phyloP scores from a whole-genome alignment of 2,329 filamentous ascomycete species.

The Sporothrix inflata region DNA sequence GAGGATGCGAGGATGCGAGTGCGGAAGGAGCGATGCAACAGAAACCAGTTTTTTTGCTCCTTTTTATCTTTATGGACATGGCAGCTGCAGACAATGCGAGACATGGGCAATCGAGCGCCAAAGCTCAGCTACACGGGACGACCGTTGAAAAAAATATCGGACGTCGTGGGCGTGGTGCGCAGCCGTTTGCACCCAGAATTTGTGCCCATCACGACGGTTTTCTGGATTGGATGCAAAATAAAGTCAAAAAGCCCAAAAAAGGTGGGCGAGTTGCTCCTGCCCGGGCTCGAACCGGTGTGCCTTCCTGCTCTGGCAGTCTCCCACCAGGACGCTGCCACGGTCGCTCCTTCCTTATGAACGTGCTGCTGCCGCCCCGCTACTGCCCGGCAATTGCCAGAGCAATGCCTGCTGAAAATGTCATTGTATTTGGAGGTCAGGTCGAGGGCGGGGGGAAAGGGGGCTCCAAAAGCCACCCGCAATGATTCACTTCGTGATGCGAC shows the following conservation, averaged over 20 bases:
- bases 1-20: not conserved
- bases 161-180: not conserved
- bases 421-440: not conserved
- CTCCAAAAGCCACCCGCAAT: not conserved
- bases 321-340: not conserved
- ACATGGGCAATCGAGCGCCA: not conserved
- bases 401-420: not conserved
- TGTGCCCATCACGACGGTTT: not conserved
- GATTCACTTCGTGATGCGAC: not conserved
- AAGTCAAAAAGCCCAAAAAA: not conserved
- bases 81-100: not conserved
- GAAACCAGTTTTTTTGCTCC: not conserved
- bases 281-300: slow-evolving; percentile 1
- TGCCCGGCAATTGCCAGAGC: not conserved
- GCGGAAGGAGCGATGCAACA: slow-evolving; percentile 1
- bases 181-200: not conserved
- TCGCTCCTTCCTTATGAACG: slow-evolving; percentile 8
- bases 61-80: not conserved
- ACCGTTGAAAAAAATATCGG: not conserved
- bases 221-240: not conserved
- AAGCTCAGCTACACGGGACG: not conserved
- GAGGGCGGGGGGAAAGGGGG: not conserved
- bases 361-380: not conserved
- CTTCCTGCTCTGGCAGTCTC: not conserved
- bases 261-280: not conserved